phyloP scores from a whole-genome alignment of 331 rosid genomes.

The Acacia concinna region DNA sequence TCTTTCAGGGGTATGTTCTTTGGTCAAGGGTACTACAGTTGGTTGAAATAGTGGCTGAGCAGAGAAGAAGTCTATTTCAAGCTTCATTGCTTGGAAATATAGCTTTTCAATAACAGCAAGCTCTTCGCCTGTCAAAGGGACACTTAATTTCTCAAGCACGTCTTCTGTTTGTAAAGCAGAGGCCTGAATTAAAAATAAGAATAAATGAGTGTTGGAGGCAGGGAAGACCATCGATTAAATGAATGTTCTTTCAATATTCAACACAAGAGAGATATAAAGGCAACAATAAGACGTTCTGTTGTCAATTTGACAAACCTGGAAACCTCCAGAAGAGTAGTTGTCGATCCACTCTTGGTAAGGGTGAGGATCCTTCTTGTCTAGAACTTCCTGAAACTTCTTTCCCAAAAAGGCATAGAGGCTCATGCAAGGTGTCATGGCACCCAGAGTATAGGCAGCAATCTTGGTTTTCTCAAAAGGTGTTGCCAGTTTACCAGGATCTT shows the following conservation, averaged over 20 bases:
- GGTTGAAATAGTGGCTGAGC: conserved; percentile 85
- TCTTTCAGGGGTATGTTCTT: conserved; percentile 62
- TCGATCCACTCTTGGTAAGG: conserved; percentile 88
- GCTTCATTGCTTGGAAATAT: conserved; percentile 93
- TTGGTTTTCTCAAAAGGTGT: conserved; percentile 99
- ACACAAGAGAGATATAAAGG: conserved; percentile 31
- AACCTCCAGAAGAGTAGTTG: conserved; percentile 68
- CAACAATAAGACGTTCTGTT: conserved; percentile 37
- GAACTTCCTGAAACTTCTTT: conserved; percentile 60
- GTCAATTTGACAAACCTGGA: conserved; percentile 69
- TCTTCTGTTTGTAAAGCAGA: conserved; percentile 86
- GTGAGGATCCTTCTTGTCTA: conserved; percentile 47
- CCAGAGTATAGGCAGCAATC: conserved; percentile 92
- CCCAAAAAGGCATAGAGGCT: conserved; percentile 90
- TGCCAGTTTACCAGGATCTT: conserved; percentile 90
- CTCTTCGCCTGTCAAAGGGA: conserved; percentile 98
- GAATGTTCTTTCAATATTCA: conserved; percentile 32
- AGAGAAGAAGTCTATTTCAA: conserved; percentile 81
- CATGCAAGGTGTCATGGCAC: conserved; percentile 99
- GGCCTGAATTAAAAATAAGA: conserved; percentile 73
- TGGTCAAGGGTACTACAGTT: conserved; percentile 77
- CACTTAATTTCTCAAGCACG: conserved; percentile 88
- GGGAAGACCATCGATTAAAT: conserved; percentile 42
- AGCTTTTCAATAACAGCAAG: conserved; percentile 92
- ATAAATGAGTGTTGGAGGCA: conserved; percentile 40